Conservation (phyloP, 2,329 filamentous ascomycete species). For the Aureobasidium leucospermi region DNA sequence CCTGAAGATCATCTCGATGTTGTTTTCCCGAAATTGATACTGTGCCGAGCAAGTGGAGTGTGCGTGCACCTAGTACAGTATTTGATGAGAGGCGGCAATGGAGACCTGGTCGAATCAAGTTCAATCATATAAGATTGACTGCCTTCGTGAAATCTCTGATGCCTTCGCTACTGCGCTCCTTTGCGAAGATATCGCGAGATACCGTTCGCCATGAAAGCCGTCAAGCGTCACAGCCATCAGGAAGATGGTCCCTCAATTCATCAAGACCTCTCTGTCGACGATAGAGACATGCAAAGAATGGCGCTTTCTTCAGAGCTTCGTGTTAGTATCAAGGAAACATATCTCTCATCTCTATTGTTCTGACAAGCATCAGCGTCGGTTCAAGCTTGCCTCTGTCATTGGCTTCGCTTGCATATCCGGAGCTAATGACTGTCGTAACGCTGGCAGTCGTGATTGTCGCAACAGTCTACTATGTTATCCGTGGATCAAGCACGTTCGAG, state of each 20-base stretch:
- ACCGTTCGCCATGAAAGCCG: not conserved
- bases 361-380: slow-evolving; percentile 21
- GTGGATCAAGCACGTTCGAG: not conserved
- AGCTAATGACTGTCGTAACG: slow-evolving; percentile 21
- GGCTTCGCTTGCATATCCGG: slow-evolving; percentile 24
- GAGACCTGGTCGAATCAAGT: not conserved
- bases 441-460: slow-evolving; percentile 17
- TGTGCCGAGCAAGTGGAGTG: not conserved
- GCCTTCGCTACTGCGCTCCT: too few relatives aligned
- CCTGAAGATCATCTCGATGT: not conserved
- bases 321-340: not conserved
- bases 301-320: slow-evolving; percentile 24
- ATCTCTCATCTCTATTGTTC: not conserved
- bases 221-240: not conserved
- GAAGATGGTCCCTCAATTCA: not conserved
- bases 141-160: not conserved
- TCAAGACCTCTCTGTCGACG: not conserved
- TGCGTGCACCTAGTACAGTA: not conserved
- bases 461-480: slow-evolving; percentile 14
- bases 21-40: not conserved
- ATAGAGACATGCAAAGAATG: slow-evolving; percentile 23
- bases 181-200: not conserved
- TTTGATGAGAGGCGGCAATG: not conserved
- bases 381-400: slow-evolving; percentile 24
- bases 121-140: not conserved